phyloP scores from a whole-genome alignment of 352 stramenopile species.

The Phytophthora pseudosyringae region DNA sequence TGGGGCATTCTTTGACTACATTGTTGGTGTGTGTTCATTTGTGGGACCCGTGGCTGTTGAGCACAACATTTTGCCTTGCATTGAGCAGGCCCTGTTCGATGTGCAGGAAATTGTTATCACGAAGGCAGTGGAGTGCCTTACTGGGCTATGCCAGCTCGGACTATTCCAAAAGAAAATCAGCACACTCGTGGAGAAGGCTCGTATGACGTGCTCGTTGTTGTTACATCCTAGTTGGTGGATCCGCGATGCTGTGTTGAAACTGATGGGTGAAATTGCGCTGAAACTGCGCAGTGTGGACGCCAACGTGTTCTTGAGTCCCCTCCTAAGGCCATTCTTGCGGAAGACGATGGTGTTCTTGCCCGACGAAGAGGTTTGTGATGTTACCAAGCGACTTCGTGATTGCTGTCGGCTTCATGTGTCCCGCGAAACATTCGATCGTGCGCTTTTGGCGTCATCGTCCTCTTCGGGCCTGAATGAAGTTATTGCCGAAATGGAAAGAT shows the following conservation, averaged over 20 bases:
- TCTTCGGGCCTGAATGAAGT: conserved; percentile 53
- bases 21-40: conserved; percentile 94
- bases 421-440: conserved; percentile 85
- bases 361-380: conserved; percentile 58
- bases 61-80: conserved; percentile 97
- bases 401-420: conserved; percentile 76
- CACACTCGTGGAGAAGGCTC: conserved; percentile 84
- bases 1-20: conserved; percentile 92
- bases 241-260: conserved; percentile 79
- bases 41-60: conserved; percentile 93
- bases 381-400: conserved; percentile 63
- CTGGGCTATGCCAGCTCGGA: conserved; percentile 90
- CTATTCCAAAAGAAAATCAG: conserved; percentile 91
- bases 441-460: conserved; percentile 70
- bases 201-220: conserved; percentile 85
- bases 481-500: conserved; percentile 62
- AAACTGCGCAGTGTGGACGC: conserved; percentile 91
- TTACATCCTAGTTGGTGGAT: conserved; percentile 92
- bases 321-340: conserved; percentile 91
- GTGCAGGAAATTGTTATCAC: conserved; percentile 96
- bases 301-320: conserved; percentile 92
- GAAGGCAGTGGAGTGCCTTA: conserved; percentile 92
- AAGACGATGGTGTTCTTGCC: conserved; percentile 85
- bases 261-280: conserved; percentile 87
- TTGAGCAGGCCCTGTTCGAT: conserved; percentile 97